These are phyloP conservation scores for Kurtzmaniella fragi DNA, from an alignment of 805 yeast species.

Conservation along the genomic window DNA sequence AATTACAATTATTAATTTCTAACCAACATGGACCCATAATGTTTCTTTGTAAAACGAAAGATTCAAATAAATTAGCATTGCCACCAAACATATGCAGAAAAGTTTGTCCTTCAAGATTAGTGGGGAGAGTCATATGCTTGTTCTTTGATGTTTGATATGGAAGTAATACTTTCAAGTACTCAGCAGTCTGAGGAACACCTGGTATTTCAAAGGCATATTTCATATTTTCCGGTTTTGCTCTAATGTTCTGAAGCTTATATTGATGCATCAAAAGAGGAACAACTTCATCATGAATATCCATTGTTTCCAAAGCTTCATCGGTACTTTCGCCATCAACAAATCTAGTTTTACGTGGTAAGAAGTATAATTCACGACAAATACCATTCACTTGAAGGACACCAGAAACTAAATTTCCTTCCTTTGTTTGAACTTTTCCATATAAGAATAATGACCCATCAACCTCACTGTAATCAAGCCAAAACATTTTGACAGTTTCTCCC, in stretches of 20 bases:
- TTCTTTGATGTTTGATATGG: slow-evolving; percentile 68
- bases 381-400: slow-evolving; percentile 73
- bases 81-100: slow-evolving; percentile 79
- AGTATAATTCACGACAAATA: slow-evolving; percentile 64
- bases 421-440: slow-evolving; percentile 73
- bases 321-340: slow-evolving; percentile 34
- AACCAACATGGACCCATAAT: slow-evolving; percentile 99
- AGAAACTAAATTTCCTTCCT: slow-evolving; percentile 57
- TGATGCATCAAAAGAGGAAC: slow-evolving; percentile 58
- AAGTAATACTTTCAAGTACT: slow-evolving; percentile 70
- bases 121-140: slow-evolving; percentile 45
- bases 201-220: slow-evolving; percentile 88
- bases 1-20: slow-evolving; percentile 61
- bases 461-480: slow-evolving; percentile 88
- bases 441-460: slow-evolving; percentile 62
- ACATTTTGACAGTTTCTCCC: slow-evolving; percentile 58
- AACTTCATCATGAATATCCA: slow-evolving; percentile 76
- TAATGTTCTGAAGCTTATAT: slow-evolving; percentile 56
- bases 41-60: slow-evolving; percentile 74
- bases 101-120: slow-evolving; percentile 68
- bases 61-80: slow-evolving; percentile 68
- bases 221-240: slow-evolving; percentile 64
- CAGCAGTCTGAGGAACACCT: slow-evolving; percentile 72
- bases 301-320: slow-evolving; percentile 39
- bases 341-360: slow-evolving; percentile 61